These are phyloP conservation scores for Colletotrichum chrysophilum DNA, from an alignment of 2,329 filamentous ascomycete species.

Conservation along the genomic window DNA sequence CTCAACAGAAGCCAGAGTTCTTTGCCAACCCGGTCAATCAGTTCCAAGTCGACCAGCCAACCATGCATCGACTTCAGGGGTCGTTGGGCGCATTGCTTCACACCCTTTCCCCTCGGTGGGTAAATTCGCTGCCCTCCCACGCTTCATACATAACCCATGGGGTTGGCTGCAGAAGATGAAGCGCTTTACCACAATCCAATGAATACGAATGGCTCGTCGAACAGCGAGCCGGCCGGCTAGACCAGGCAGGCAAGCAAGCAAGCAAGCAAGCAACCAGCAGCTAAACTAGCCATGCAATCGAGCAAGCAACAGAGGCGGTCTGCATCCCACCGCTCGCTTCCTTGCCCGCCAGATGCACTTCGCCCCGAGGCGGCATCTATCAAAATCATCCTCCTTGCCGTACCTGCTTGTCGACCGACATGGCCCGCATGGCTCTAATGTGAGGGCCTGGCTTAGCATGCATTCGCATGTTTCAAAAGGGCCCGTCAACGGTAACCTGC, in stretches of 20 bases:
- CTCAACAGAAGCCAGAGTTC: neutral
- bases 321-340: conserved; percentile 7
- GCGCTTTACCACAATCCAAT: neutral
- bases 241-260: neutral
- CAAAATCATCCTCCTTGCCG: neutral
- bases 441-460: conserved; percentile 1
- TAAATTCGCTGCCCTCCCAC: neutral
- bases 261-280: neutral
- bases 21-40: neutral
- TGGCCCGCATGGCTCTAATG: neutral
- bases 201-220: conserved; percentile 1
- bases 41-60: conserved; percentile 7
- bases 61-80: conserved; percentile 7
- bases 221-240: neutral
- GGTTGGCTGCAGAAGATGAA: neutral
- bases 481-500: neutral
- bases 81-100: neutral
- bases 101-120: conserved; percentile 1
- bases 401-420: neutral
- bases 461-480: conserved; percentile 5
- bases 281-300: neutral
- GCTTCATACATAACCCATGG: neutral
- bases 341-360: neutral
- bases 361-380: conserved; percentile 6
- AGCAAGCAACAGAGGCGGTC: conserved; percentile 2